Base-by-base conservation (phyloP, 176 grass and related monocot genomes). In the Echinochloa phyllopogon region DNA sequence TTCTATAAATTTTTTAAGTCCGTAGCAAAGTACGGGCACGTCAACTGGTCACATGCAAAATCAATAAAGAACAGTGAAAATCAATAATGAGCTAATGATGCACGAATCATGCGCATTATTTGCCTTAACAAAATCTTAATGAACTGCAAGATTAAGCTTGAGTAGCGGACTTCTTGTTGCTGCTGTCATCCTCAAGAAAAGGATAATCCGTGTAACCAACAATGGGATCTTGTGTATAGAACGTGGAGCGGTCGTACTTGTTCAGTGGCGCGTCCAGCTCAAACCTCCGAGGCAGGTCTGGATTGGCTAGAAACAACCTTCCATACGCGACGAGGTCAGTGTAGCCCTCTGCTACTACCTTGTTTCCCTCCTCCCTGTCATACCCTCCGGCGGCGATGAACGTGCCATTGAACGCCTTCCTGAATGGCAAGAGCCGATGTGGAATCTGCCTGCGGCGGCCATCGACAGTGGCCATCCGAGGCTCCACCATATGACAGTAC, bases 401-500 rank as follows among this genome's bases (percentile, higher is more conserved):
- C 21, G n/a, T 59, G 21, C 56, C 56, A 10, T 59, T 24, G 21
- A 59, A 59, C 21, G 56, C 56, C 56, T 59, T 59, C 8, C 56
- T 10, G 21, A 59, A 60, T 3, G 57, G 57, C n/a, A 60, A 12
- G 3, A 60, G 57, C n/a, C 57, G n/a, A 9, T 60, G 57, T 1
- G 57, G 57, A 12, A 60, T 60, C 57, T 60, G 57, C 57, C 57
- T 60, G 10, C 21, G 57, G 9, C 56, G 74, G 0, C 56, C 82
- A 3, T 85, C 87, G 0, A 85, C 33, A 4, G 81, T 50, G 16
- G 21, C 51, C 87, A 89, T 85, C 6, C 87, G 6, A 0, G 87
- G 87, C 14, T 89, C 87, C 7, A 89, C 69, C 87, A 89, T 89
- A 17, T 89, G 87, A 3, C 82, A 89, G 8, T 89, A 89, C 51